Percentiles rank a stretch among this genome's conserved stretches.
Evolutionary conservation across 148 eudicot species (phyloP).

Genomic region (Rhododendron kiyosumense): DNA sequence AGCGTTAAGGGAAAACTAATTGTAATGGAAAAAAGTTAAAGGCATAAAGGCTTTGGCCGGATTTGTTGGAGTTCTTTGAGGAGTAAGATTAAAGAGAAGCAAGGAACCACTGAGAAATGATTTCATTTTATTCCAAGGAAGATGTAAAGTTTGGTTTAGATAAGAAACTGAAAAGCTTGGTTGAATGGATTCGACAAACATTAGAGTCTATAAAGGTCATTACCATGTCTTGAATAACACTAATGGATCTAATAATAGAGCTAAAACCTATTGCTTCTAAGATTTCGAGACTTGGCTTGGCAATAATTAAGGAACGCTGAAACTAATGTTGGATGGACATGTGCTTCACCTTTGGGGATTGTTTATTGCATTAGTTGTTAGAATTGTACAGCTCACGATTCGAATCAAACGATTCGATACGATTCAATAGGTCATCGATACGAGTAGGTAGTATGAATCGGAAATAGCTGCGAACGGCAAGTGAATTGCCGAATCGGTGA

Average conservation of each 20-base stretch:
- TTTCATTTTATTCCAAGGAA: not conserved
- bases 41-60: not conserved
- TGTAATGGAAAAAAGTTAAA: not conserved
- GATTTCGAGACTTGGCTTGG: not conserved
- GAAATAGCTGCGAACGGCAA: too few species aligned
- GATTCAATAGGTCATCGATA: too few species aligned
- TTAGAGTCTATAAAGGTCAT: not conserved
- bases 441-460: too few species aligned
- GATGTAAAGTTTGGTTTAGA: not conserved
- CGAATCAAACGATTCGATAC: too few species aligned
- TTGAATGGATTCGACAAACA: not conserved
- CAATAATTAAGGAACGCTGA: not conserved
- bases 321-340: not conserved
- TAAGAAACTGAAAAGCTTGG: conserved; percentile 1
- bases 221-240: not conserved
- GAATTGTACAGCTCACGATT: too few species aligned
- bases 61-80: not conserved
- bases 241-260: not conserved
- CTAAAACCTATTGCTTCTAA: not conserved
- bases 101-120: not conserved
- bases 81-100: not conserved
- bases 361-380: not conserved
- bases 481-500: too few species aligned
- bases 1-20: not conserved
- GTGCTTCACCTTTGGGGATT: not conserved